phyloP scores from a whole-genome alignment of 176 grass and related monocot genomes.

The Musa troglodytarum region DNA sequence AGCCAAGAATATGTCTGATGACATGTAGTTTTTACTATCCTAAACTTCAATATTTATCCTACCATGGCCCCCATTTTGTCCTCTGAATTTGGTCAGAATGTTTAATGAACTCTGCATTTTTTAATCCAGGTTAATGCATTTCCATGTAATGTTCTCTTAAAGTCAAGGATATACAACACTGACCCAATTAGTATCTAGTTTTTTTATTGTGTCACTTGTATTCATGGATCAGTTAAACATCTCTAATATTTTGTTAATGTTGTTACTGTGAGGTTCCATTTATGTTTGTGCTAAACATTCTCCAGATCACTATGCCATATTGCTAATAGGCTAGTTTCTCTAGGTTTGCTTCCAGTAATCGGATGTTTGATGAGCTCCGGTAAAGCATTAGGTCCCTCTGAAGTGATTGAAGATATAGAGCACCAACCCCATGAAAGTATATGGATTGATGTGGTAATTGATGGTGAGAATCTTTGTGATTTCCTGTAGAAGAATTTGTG shows the following conservation, averaged over 20 bases:
- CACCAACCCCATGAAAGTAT: conserved; percentile 45
- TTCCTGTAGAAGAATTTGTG: neutral
- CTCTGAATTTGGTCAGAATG: too few relatives aligned
- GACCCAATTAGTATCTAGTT: neutral
- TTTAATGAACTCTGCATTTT: too few relatives aligned
- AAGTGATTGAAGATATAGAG: conserved; percentile 40
- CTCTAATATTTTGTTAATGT: neutral
- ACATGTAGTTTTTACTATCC: too few relatives aligned
- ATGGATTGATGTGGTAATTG: conserved; percentile 51
- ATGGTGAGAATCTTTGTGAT: conserved; percentile 36
- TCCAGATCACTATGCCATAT: neutral
- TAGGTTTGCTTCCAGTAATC: conserved; percentile 75
- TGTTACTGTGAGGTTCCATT: neutral
- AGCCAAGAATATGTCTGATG: too few relatives aligned
- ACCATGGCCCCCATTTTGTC: too few relatives aligned
- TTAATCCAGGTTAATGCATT: too few relatives aligned
- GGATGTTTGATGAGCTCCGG: conserved; percentile 47
- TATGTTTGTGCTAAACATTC: neutral
- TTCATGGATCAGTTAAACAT: neutral
- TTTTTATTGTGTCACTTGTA: neutral
- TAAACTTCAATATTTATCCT: too few relatives aligned
- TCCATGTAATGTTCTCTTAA: too few relatives aligned
- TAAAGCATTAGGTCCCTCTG: conserved; percentile 37
- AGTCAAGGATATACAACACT: neutral
- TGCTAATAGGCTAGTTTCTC: neutral